Evolutionary conservation across 2,329 filamentous ascomycete species (phyloP), one percentile per base, ranked within the genome.

Genomic region (Thelonectria rubi): DNA sequence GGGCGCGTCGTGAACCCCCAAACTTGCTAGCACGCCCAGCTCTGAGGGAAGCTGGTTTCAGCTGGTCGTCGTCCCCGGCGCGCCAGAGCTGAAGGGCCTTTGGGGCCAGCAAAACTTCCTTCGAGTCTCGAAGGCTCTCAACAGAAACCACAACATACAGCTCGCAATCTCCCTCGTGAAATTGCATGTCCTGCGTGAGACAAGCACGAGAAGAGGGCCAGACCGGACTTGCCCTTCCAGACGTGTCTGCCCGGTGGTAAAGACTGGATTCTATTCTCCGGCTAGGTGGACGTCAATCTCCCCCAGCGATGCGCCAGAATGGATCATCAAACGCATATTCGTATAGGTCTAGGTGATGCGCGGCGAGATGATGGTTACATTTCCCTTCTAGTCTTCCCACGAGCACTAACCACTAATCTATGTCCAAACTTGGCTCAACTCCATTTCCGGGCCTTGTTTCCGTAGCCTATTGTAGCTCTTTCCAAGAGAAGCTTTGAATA

Each of bases 21-120:
- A 54, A 63, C 17, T 65, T 65, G 66, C 62, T 40, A 69, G 60
- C n/a, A 66, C 66, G 60, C 63, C 10, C 67, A 63, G 45, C 62
- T 32, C 17, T 32, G 45, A n/a, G n/a, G n/a, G n/a, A n/a, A n/a
- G n/a, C 9, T 61, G 39, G 58, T 53, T 57, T 58, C 58, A 61
- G 47, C 53, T 57, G 53, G 24, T 47, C 46, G 37, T 42, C 39
- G 10, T 17, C n/a, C 15, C 15, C 5, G 17, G 39, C 42, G 39
- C 42, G 26, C 32, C 14, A 12, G 26, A 43, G 37, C 39, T 43
- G 30, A 49, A 42, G 8, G n/a, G 39, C 34, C 24, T 7, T 24
- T n/a, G n/a, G n/a, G n/a, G n/a, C n/a, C n/a, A n/a, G n/a, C n/a
- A n/a, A n/a, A n/a, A n/a, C n/a, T n/a, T 7, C 7, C 24, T 4